Percentiles rank a stretch among this genome's conserved stretches.
Evolutionary conservation across 2,329 filamentous ascomycete species (phyloP).

Genomic region (Aspergillus sp.): DNA sequence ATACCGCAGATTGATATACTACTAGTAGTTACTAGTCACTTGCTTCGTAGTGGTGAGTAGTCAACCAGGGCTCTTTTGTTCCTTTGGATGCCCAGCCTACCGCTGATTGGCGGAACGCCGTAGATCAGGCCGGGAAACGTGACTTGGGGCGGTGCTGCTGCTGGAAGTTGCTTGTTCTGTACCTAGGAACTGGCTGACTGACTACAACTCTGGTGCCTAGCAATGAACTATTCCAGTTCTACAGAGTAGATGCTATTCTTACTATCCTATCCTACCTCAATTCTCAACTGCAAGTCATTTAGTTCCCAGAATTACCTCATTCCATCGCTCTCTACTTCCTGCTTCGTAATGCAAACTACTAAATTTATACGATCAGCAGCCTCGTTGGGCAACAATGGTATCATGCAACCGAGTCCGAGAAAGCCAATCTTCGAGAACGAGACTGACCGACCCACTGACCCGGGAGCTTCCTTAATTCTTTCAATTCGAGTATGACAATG

Average conservation of each 20-base stretch:
- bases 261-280: not conserved
- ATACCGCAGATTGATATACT: no score
- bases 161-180: not conserved
- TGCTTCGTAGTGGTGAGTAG: not conserved
- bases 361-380: constrained; percentile 13
- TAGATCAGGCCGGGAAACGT: not conserved
- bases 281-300: not conserved
- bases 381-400: constrained; percentile 19
- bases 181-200: not conserved
- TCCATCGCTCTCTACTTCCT: not conserved
- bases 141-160: not conserved
- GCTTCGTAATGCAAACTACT: not conserved
- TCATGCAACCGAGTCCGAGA: constrained; percentile 13
- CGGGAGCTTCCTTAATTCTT: not conserved
- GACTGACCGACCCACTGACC: constrained; percentile 1
- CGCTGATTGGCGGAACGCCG: not conserved
- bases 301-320: not conserved
- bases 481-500: not conserved
- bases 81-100: not conserved
- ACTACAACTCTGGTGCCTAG: not conserved
- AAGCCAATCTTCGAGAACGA: constrained; percentile 8
- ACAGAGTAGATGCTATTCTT: not conserved
- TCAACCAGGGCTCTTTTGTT: constrained; percentile 1
- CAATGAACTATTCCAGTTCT: not conserved
- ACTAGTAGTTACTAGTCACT: not conserved